Evolutionary conservation across 305 asterid genomes (phyloP), one percentile per base, ranked within the genome.

Genomic region (Fraxinus floribunda): DNA sequence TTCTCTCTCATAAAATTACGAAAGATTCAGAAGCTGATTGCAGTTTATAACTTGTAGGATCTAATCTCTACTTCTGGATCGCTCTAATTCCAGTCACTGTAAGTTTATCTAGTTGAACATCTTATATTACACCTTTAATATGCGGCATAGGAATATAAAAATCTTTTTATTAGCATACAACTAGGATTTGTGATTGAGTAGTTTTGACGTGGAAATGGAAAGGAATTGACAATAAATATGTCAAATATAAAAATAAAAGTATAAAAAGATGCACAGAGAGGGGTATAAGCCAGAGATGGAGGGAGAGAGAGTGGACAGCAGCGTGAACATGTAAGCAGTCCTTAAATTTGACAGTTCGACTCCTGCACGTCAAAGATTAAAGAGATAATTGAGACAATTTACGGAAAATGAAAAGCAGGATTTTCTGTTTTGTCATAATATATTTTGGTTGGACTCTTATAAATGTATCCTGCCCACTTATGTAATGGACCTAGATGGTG

Each of bases 61-160:
- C 99, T 3, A 93, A 97, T 91, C 98, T 94, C 76, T 97, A 94
- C 85, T 97, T 97, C 87, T 93, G 99, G 99, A 94, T 97, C 83
- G 97, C 99, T 22, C 88, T 91, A 78, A 93, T 97, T 82, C 99
- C 98, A 15, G 77, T 91, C 88, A 83, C 87, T 75, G 98, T 94
- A 90, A 97, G 98, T 85, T 82, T 82, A 2, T 76, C 41, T n/a
- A 77, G 39, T 36, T 1, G 22, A 44, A 66, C 75, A 24, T 16
- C 81, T 7, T 34, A 60, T 7, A 38, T 8, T 6, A 32, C 38
- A 32, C 24, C 44, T 15, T 26, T 34, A 29, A 7, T 71, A 7
- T 26, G 18, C 9, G 8, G 20, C 9, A 5, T 29, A 36, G 49
- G 36, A 72, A 38, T 60, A 20, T 38, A 4, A 8, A 13, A 60